phyloP scores from a whole-genome alignment of 1,284 basidiomycete genomes.

The Fomitopsis schrenkii region DNA sequence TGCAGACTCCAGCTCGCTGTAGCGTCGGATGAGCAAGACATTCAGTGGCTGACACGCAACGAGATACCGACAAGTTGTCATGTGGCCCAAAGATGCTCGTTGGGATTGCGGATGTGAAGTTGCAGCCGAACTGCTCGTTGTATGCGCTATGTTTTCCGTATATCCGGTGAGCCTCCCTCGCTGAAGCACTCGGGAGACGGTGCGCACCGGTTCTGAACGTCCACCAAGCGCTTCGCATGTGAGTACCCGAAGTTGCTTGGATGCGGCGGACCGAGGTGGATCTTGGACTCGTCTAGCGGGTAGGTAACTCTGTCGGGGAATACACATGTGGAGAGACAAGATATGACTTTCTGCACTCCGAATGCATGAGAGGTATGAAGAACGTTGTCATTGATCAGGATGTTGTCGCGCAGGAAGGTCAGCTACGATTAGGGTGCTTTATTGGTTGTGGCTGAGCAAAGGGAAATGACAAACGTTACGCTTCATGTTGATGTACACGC shows the following conservation, averaged over 20 bases:
- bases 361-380: constrained; percentile 68
- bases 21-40: constrained; percentile 2
- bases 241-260: constrained; percentile 91
- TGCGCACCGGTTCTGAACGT: constrained; percentile 84
- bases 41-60: neutral
- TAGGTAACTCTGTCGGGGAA: constrained; percentile 86
- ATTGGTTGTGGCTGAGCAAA: neutral
- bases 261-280: constrained; percentile 86
- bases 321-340: constrained; percentile 85
- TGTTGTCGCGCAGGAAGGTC: constrained; percentile 86
- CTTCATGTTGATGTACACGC: constrained; percentile 89
- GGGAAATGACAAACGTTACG: constrained; percentile 56
- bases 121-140: constrained; percentile 85
- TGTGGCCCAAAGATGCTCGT: constrained; percentile 88
- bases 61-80: constrained; percentile 65
- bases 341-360: constrained; percentile 70
- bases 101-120: constrained; percentile 90
- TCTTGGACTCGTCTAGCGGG: constrained; percentile 86
- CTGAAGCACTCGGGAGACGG: too few species aligned
- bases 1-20: constrained; percentile 79
- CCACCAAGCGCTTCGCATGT: constrained; percentile 90
- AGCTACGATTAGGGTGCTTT: constrained; percentile 37
- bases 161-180: neutral
- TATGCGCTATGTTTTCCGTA: constrained; percentile 58
- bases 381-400: constrained; percentile 89